phyloP scores from a whole-genome alignment of 495 filamentous ascomycete genomes.

The Aspergillus avenaceus region DNA sequence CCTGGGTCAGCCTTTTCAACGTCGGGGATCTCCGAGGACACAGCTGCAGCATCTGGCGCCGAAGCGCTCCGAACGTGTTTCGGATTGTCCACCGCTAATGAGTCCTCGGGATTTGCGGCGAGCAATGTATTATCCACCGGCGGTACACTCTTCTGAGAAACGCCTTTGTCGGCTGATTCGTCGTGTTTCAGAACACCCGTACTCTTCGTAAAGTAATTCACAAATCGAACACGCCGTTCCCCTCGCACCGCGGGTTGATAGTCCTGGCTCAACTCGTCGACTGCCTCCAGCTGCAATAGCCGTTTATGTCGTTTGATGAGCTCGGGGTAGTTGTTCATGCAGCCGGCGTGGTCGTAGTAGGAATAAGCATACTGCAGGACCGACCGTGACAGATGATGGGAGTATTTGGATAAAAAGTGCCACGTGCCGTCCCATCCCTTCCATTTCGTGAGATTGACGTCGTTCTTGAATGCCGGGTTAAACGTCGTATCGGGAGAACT shows the following conservation, averaged over 20 bases:
- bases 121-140: too few relatives aligned
- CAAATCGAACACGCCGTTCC: constrained; percentile 59
- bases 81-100: too few relatives aligned
- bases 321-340: constrained; percentile 69
- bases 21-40: too few relatives aligned
- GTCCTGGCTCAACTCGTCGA: constrained; percentile 25
- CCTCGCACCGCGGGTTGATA: constrained; percentile 21
- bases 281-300: constrained; percentile 66
- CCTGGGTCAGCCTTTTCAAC: too few relatives aligned
- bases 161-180: background rate
- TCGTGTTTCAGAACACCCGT: constrained; percentile 24
- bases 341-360: constrained; percentile 77
- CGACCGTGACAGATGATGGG: constrained; percentile 61
- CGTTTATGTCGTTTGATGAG: constrained; percentile 65
- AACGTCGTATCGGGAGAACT: constrained; percentile 29
- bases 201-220: constrained; percentile 89
- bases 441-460: constrained; percentile 59
- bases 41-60: too few relatives aligned
- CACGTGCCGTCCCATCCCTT: constrained; percentile 61
- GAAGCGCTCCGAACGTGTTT: too few relatives aligned
- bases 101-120: too few relatives aligned
- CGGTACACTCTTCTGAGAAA: background rate
- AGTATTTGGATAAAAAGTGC: constrained; percentile 80
- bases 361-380: constrained; percentile 71
- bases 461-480: constrained; percentile 71